Evolutionary conservation across 23 red algal species (phyloP), one percentile per base, ranked within the genome.

Genomic region (Pyropia yezoensis): DNA sequence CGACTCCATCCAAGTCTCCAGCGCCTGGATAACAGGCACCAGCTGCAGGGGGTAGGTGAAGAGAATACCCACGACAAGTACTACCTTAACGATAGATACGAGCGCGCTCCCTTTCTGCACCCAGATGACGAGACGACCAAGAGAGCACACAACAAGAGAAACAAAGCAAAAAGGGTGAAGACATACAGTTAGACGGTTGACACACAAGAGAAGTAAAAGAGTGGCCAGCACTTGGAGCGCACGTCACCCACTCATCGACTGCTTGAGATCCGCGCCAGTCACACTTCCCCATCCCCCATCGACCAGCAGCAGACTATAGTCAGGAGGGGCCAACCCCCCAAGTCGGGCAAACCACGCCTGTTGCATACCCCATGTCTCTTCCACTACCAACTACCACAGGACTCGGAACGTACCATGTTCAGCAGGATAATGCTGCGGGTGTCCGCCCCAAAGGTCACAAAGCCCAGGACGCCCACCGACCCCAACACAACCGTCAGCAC

Each of bases 41-140:
- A 96, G 77, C 63, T 96, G 92, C 33, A 96, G 79, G 21, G 92
- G 92, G 52, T 96, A 96, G 23, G 92, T 96, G 62, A 96, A 85
- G 12, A 96, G 79, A 23, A 96, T 96, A 14, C 92, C 92, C 49
- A 96, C 56, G 19, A 69, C 58, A 9, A 83, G 77, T 1, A 90
- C 83, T 27, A 71, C 52, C 66, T 96, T 96, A 11, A 96, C 83
- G 0, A 83, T 34, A 15, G 54, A 33, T 6, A 96, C 86, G 16
- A 88, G 57, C 5, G 80, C 67, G 51, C 77, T 77, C 22, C 29
- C 59, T 17, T 61, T 45, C 69, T 47, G 39, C 39, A 47, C 4
- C 6, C 39, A 47, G 4, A 53, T 1, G 14, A 24, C 39, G 62
- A 66, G 0, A 66, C 8, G 27, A 11, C 14, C 0, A 67, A 67